Evolutionary conservation across 2,329 filamentous ascomycete species (phyloP).

Genomic region (Ophiobolus disseminans): DNA sequence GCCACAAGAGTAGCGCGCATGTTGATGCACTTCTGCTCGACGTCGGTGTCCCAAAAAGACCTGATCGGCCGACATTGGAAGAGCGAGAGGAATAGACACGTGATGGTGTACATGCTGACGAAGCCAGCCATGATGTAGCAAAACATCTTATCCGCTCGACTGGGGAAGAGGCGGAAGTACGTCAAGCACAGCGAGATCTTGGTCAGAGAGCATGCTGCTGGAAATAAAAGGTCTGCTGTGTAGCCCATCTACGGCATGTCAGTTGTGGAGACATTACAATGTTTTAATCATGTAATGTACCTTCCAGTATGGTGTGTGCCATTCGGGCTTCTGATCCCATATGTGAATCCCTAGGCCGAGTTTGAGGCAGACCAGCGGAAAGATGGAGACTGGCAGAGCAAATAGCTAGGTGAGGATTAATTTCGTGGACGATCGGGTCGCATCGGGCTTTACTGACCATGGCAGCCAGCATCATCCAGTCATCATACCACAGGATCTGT

Average conservation of each 20-base stretch:
- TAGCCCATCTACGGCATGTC: constrained; percentile 23
- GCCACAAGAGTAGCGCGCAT: too few relatives aligned
- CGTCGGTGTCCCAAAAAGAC: constrained; percentile 27
- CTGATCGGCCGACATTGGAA: constrained; percentile 34
- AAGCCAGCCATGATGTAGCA: constrained; percentile 26
- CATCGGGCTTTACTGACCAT: constrained; percentile 17
- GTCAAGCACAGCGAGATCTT: constrained; percentile 40
- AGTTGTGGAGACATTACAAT: background rate
- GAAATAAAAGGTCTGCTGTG: constrained; percentile 32
- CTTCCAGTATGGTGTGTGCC: constrained; percentile 27
- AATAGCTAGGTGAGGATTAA: constrained; percentile 14
- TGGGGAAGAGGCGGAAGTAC: constrained; percentile 38
- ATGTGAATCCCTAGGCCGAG: constrained; percentile 33
- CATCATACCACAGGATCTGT: constrained; percentile 29
- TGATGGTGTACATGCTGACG: constrained; percentile 26
- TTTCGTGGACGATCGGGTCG: background rate
- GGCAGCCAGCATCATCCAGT: constrained; percentile 35
- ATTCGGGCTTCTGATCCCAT: constrained; percentile 38
- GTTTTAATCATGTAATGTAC: constrained; percentile 12
- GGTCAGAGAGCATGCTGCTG: constrained; percentile 29
- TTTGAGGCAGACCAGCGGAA: constrained; percentile 28
- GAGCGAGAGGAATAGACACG: constrained; percentile 29
- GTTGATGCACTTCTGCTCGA: constrained; percentile 35
- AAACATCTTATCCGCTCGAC: constrained; percentile 28
- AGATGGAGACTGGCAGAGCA: constrained; percentile 24